Percentiles rank a stretch among this genome's conserved stretches.
phyloP scores from a whole-genome alignment of 306 rosid species.

The Nissolia schottii region DNA sequence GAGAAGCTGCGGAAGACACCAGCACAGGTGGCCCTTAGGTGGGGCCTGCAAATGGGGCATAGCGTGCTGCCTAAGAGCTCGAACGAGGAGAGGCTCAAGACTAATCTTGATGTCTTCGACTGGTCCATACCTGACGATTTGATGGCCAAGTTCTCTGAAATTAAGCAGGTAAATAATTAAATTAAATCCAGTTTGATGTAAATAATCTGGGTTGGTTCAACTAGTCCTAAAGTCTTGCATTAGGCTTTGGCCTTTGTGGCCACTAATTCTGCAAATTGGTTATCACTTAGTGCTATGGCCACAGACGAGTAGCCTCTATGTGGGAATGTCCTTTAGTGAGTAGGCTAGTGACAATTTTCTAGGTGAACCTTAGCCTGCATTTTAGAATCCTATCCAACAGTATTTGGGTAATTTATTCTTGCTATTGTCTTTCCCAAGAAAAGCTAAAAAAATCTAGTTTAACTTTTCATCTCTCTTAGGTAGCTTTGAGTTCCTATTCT shows the following conservation, averaged over 20 bases:
- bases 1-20: constrained; percentile 16
- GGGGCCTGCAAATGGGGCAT: constrained; percentile 10
- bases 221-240: background rate
- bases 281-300: background rate
- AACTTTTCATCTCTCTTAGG: background rate
- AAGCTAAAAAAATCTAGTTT: background rate
- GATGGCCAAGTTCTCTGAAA: background rate
- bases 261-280: background rate
- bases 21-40: constrained; percentile 14
- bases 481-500: no score
- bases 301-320: background rate
- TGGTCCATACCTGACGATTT: constrained; percentile 13
- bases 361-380: background rate
- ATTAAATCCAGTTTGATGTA: background rate
- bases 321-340: background rate
- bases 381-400: background rate
- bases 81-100: background rate
- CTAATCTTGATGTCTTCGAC: background rate
- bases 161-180: constrained; percentile 1
- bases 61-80: constrained; percentile 11
- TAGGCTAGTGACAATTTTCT: background rate
- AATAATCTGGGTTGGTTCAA: constrained; percentile 3
- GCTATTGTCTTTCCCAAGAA: no score
- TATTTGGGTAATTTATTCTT: background rate
- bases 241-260: background rate